Conservation (phyloP, 495 filamentous ascomycete genomes). For the Venustampulla echinocandica region DNA sequence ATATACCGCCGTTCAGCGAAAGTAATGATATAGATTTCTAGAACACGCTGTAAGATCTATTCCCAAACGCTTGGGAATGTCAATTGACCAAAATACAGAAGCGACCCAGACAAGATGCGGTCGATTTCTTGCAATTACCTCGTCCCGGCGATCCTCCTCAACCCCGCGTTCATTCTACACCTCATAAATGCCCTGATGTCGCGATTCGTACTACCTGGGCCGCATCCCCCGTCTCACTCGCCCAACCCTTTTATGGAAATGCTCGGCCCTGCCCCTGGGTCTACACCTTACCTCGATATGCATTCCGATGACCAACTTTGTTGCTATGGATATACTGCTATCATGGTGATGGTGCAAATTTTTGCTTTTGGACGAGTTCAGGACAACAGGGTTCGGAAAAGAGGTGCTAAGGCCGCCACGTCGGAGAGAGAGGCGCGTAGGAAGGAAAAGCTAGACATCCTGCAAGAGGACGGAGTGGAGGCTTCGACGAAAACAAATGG, state of each 20-base stretch:
- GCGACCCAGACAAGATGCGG: conserved; percentile 17
- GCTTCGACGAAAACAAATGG: not conserved
- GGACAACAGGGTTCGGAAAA: conserved; percentile 17
- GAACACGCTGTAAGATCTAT: too few relatives aligned
- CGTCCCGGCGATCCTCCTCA: conserved; percentile 33
- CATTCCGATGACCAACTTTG: conserved; percentile 28
- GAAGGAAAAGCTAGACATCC: conserved; percentile 13
- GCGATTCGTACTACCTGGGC: conserved; percentile 23
- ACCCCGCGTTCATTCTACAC: conserved; percentile 34
- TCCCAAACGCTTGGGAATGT: too few relatives aligned
- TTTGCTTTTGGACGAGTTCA: conserved; percentile 18
- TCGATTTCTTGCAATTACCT: conserved; percentile 29
- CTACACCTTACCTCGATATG: conserved; percentile 26
- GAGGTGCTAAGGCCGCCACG: conserved; percentile 9
- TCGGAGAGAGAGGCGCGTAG: conserved; percentile 12
- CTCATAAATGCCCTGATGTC: conserved; percentile 32
- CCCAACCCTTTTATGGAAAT: conserved; percentile 23
- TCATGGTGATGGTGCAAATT: conserved; percentile 23
- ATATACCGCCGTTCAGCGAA: too few relatives aligned
- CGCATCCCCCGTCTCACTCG: conserved; percentile 21
- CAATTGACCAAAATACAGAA: too few relatives aligned
- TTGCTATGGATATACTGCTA: conserved; percentile 31
- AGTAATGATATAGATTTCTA: too few relatives aligned
- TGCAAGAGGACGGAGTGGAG: conserved; percentile 1
- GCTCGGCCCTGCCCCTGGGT: conserved; percentile 24